Percentiles rank a stretch among this genome's conserved stretches.
Evolutionary conservation across 2,329 filamentous ascomycete species (phyloP).

Genomic region (Plectosphaerella cucumerina): DNA sequence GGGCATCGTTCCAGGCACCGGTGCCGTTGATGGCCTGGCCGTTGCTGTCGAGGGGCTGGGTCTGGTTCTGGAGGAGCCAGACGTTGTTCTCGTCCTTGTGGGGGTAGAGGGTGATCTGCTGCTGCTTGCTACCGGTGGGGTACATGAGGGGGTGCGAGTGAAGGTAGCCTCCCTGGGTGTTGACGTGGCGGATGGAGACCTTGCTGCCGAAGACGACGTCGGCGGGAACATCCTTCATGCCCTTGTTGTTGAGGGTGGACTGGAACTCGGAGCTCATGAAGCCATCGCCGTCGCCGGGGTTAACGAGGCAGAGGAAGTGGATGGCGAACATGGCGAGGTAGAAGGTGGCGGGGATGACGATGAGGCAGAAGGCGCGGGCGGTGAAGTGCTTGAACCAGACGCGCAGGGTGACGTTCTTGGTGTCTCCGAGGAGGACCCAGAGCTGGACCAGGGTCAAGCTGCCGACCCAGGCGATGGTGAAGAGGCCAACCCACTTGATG

Average conservation of each 20-base stretch:
- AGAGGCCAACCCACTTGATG: constrained; percentile 98
- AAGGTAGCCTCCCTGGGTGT: constrained; percentile 95
- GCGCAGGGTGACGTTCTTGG: constrained; percentile 77
- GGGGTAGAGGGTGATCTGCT: constrained; percentile 96
- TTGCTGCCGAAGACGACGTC: constrained; percentile 88
- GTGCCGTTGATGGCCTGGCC: constrained; percentile 78
- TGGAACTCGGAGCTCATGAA: constrained; percentile 99
- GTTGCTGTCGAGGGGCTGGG: constrained; percentile 74
- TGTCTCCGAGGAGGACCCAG: constrained; percentile 91
- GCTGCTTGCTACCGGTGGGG: constrained; percentile 93
- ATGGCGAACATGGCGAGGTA: constrained; percentile 98
- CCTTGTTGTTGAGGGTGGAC: constrained; percentile 92
- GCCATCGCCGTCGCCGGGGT: constrained; percentile 94
- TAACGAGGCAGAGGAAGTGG: constrained; percentile 88
- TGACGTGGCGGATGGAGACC: constrained; percentile 84
- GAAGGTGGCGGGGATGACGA: constrained; percentile 82
- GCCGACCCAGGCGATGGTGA: constrained; percentile 98
- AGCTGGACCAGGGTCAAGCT: constrained; percentile 85
- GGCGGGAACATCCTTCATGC: constrained; percentile 90
- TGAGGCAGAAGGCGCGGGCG: constrained; percentile 84
- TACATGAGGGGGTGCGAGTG: constrained; percentile 99
- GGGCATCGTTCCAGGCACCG: constrained; percentile 76
- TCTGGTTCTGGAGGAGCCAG: constrained; percentile 93
- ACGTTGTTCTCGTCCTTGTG: constrained; percentile 99
- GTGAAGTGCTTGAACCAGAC: constrained; percentile 92